These are phyloP conservation scores for Exutisphaerella laricina DNA, from an alignment of 2,329 filamentous ascomycete genomes.

Conservation along the genomic window DNA sequence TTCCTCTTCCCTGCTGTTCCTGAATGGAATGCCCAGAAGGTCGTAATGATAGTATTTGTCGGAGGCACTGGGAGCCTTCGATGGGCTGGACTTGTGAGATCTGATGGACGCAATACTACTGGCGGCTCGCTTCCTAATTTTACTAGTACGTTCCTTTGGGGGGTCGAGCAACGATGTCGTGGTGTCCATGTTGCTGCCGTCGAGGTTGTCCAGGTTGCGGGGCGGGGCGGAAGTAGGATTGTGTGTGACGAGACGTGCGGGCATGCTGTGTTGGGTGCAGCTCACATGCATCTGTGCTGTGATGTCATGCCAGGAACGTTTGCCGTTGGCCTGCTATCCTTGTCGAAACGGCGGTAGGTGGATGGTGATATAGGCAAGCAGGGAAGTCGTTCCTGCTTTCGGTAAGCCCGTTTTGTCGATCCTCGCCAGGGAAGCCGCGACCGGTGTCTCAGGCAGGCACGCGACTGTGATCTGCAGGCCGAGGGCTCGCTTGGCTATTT, in stretches of 20 bases:
- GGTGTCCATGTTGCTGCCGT: background rate
- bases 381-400: too few relatives aligned
- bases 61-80: background rate
- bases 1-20: too few relatives aligned
- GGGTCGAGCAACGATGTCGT: background rate
- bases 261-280: too few relatives aligned
- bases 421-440: too few relatives aligned
- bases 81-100: background rate
- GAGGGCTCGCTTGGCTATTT: background rate
- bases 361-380: too few relatives aligned
- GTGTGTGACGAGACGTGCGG: too few relatives aligned
- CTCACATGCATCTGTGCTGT: too few relatives aligned
- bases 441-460: background rate
- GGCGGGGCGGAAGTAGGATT: background rate
- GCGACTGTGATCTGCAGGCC: background rate
- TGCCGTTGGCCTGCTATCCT: background rate
- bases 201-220: background rate
- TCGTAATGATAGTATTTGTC: background rate
- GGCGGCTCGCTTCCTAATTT: slow-evolving; percentile 1
- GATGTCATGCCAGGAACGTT: background rate
- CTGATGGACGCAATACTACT: slow-evolving; percentile 3
- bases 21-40: background rate
- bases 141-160: too few relatives aligned
- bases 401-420: too few relatives aligned
- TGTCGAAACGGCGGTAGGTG: too few relatives aligned